Base-by-base conservation (phyloP, 164 flowering plant genomes). In the Nymphaea thermarum region DNA sequence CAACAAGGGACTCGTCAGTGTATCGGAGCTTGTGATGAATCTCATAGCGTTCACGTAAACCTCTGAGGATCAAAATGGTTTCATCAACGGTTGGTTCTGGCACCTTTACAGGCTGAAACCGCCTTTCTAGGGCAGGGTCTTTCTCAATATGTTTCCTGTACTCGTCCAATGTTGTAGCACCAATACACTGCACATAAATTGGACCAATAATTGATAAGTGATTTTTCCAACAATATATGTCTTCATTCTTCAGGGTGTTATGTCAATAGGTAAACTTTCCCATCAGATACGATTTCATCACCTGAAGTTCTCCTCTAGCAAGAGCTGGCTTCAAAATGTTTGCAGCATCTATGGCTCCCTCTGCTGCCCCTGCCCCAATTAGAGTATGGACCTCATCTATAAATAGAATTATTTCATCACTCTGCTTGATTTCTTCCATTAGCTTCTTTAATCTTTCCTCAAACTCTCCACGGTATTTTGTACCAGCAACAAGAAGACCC, bases 281-380 rank as follows among this genome's bases (percentile, higher is more conserved):
- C 36, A 25, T 25, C 36, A 25, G 36, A 25, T 25, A 25, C 36
- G 36, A 25, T 25, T 25, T 25, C 10, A 64, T 44, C 74, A 77
- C 99, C 97, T 95, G 96, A 47, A 95, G 78, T 85, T 95, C 99
- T 64, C 98, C 99, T 74, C 99, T 87, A n/a, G 99, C 94, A 72
- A 95, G 87, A 66, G 99, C 96, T 70, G 99, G 99, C 75, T 95
- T 95, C 77, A 95, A 79, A 65, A 95, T 92, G 70, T 92, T 95
- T 53, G 99, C 99, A 71, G 98, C 99, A 92, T 95, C 99, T 72
- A 95, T 90, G 4, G 98, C 97, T 43, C 96, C 97, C 75, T 89
- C 98, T 51, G 93, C 99, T 51, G 99, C 98, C 74, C 98, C 98
- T 42, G 99, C 98, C 71, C 99, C 99, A 75, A 95, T 89, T 65